phyloP scores from a whole-genome alignment of 139 green algal genomes.

The Asterochloris sp. region DNA sequence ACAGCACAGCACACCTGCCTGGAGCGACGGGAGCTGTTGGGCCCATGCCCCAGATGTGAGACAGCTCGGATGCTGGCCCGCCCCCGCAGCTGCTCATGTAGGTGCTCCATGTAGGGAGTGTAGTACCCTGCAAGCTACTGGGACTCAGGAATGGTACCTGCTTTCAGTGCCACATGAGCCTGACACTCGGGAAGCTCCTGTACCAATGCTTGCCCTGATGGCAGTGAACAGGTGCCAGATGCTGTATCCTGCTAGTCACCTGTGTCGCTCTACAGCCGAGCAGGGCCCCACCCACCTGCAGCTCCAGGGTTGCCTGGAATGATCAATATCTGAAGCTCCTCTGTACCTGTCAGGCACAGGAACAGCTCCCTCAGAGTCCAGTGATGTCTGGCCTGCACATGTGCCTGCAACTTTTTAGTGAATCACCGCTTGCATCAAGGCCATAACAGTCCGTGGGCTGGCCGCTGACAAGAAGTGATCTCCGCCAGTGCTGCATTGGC shows the following conservation, averaged over 20 bases:
- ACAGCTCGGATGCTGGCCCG: constrained; percentile 9
- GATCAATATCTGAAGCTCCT: constrained; percentile 11
- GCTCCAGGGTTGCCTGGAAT: constrained; percentile 9
- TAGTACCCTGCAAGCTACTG: background rate
- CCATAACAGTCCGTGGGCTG: too few relatives aligned
- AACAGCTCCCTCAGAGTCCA: background rate
- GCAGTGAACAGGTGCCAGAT: too few relatives aligned
- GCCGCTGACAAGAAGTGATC: too few relatives aligned
- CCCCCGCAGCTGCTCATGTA: constrained; percentile 2
- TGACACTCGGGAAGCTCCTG: too few relatives aligned
- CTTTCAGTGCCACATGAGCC: too few relatives aligned
- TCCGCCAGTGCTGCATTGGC: too few relatives aligned
- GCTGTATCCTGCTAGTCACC: too few relatives aligned
- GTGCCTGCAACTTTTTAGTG: background rate
- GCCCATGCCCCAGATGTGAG: background rate
- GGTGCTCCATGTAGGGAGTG: constrained; percentile 2
- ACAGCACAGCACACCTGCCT: too few relatives aligned
- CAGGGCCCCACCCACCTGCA: background rate
- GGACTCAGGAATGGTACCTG: too few relatives aligned
- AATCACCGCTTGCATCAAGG: background rate
- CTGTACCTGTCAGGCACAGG: constrained; percentile 3
- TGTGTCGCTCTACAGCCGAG: too few relatives aligned
- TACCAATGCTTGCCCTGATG: too few relatives aligned
- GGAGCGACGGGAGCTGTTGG: too few relatives aligned
- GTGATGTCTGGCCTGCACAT: background rate